A percentile compares a stretch with the other conserved stretches of the same genome.
These are phyloP conservation scores for Symbiodinium pilosum DNA, from an alignment of 73 alveolate species.

Conservation along the genomic window DNA sequence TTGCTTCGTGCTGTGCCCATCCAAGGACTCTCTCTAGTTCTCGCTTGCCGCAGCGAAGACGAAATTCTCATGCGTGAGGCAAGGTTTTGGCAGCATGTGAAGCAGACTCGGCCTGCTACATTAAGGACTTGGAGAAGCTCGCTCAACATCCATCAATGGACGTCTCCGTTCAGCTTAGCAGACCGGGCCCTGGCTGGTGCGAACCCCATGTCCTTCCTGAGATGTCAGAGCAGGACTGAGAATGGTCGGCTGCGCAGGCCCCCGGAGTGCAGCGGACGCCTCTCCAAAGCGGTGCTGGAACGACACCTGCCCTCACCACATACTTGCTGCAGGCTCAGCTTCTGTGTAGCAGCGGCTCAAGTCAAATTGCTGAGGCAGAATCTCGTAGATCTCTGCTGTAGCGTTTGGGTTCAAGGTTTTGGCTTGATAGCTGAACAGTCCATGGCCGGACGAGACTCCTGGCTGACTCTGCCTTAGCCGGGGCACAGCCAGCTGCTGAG, in stretches of 20 bases:
- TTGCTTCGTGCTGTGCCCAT: too few relatives aligned
- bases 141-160: constrained; percentile 1
- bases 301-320: constrained; percentile 28
- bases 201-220: not conserved
- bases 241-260: constrained; percentile 15
- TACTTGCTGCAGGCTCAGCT: constrained; percentile 23
- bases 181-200: constrained; percentile 23
- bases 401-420: too few relatives aligned
- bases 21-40: constrained; percentile 50
- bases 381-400: not conserved
- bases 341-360: not conserved
- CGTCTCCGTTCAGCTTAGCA: constrained; percentile 37
- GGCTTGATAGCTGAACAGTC: too few relatives aligned
- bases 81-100: not conserved
- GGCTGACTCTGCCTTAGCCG: not conserved
- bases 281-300: constrained; percentile 3
- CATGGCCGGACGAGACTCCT: too few relatives aligned
- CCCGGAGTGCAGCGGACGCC: constrained; percentile 37
- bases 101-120: not conserved
- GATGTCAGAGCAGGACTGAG: not conserved
- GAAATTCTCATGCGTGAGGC: constrained; percentile 76
- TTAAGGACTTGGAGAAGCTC: constrained; percentile 51
- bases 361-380: not conserved
- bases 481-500: too few relatives aligned
- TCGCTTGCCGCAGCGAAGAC: constrained; percentile 60